These are phyloP conservation scores for Penicillium atrosanguineum DNA, from an alignment of 495 filamentous ascomycete species.

Conservation along the genomic window DNA sequence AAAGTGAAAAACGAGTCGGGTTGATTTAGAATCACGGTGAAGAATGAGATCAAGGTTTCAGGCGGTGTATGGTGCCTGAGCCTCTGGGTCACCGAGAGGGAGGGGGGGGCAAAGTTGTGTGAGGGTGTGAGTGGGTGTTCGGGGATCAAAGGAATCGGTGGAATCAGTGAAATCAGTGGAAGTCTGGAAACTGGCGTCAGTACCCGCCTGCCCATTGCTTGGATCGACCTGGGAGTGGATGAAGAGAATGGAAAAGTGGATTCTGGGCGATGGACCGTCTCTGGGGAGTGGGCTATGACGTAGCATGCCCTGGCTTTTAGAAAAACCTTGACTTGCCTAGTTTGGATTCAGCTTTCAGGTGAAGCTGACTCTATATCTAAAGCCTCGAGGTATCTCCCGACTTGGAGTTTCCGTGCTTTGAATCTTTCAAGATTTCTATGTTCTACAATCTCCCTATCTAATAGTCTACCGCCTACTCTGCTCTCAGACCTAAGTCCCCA, in stretches of 20 bases:
- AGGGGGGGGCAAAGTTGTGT: not conserved
- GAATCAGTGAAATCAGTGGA: not conserved
- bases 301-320: constrained; percentile 25
- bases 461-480: no score
- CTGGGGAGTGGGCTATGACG: constrained; percentile 38
- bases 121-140: constrained; percentile 6
- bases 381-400: no score
- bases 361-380: no score
- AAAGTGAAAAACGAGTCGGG: constrained; percentile 1
- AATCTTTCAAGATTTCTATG: no score
- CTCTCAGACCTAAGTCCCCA: no score
- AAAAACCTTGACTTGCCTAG: constrained; percentile 3
- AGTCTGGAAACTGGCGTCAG: constrained; percentile 25
- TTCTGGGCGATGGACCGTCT: constrained; percentile 30
- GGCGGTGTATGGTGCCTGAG: constrained; percentile 16
- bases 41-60: constrained; percentile 15
- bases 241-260: constrained; percentile 25
- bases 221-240: constrained; percentile 31
- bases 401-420: no score
- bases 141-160: constrained; percentile 13
- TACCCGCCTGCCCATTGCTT: constrained; percentile 28
- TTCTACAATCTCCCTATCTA: no score
- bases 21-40: constrained; percentile 11
- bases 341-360: no score
- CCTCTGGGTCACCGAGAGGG: not conserved